These are phyloP conservation scores for Aspergillus wentii DNA, from an alignment of 495 filamentous ascomycete genomes.

Conservation along the genomic window DNA sequence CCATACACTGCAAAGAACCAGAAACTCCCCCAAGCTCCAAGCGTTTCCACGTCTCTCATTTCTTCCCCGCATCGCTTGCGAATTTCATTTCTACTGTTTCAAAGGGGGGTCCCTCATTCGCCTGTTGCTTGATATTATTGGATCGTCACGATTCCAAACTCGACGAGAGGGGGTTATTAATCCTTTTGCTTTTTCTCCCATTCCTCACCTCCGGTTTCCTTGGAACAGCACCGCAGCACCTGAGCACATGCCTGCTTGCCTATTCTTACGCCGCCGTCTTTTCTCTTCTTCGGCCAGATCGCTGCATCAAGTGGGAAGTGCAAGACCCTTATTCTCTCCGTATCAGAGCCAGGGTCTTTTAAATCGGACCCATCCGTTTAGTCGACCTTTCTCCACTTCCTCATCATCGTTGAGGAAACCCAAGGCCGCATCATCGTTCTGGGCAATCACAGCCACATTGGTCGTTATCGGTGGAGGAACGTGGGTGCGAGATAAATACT, in stretches of 20 bases:
- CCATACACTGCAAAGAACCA: too few relatives aligned
- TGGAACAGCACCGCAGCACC: neutral
- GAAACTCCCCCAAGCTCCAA: too few relatives aligned
- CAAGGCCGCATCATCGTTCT: conserved; percentile 34
- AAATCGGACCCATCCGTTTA: conserved; percentile 14
- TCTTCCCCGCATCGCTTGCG: too few relatives aligned
- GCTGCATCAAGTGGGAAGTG: conserved; percentile 9
- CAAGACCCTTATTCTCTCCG: conserved; percentile 18
- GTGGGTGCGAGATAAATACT: conserved; percentile 33
- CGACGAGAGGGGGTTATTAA: too few relatives aligned
- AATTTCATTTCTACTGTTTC: too few relatives aligned
- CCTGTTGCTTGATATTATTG: too few relatives aligned
- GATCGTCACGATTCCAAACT: too few relatives aligned
- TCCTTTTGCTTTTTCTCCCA: conserved; percentile 3
- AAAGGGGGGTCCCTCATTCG: too few relatives aligned
- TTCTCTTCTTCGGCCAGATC: conserved; percentile 29
- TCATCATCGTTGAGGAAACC: conserved; percentile 18
- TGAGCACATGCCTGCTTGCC: conserved; percentile 35
- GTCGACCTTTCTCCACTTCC: conserved; percentile 25
- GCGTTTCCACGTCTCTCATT: too few relatives aligned
- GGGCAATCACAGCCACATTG: conserved; percentile 32
- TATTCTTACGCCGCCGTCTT: conserved; percentile 26
- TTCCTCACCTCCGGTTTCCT: conserved; percentile 3
- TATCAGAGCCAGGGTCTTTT: conserved; percentile 10
- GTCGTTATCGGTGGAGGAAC: conserved; percentile 28